Base-by-base conservation (phyloP, 257 asterid species). In the Nicotiana benthamiana region DNA sequence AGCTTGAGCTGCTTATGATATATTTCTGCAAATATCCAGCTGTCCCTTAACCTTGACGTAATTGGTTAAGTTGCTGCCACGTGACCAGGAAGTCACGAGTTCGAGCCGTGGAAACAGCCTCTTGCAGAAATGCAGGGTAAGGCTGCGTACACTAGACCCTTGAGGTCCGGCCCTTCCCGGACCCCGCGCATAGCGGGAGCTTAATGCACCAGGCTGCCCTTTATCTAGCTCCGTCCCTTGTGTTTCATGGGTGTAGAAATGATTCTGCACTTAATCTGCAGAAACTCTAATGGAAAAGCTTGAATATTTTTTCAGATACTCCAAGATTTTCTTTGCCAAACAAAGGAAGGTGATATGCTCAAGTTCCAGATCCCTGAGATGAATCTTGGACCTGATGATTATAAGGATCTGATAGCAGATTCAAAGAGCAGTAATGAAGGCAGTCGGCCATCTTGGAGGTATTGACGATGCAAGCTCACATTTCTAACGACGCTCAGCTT, bases 361-460 rank as follows among this genome's bases (percentile, higher is more conserved):
- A 83, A 87, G 62, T 84, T 82, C 67, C 80, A 80, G 83, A 76
- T 83, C 84, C 82, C 93, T 48, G 90, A 87, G 82, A 80, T 86
- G 83, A 89, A 89, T 82, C 82, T 86, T 87, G 93, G 91, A 82
- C 91, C 89, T 46, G 93, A 88, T 82, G 90, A 86, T 86, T 83
- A 91, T 70, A 88, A 87, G 85, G 97, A 90, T 81, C 84, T 92
- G 90, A 83, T 89, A 77, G 94, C 92, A 83, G 94, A 92, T 78
- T 86, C 91, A 62, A 86, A 83, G 61, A 89, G 89, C 80, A 86
- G 84, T 79, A 88, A 86, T 78, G 94, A 85, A 56, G 84, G 90
- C 84, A 91, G 91, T 85, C 82, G 82, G 74, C 84, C 85, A 63
- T 89, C 95, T 28, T 90, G 90, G 93, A 94, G 98, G 98, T 94